A percentile compares a stretch with the other conserved stretches of the same genome.
These are phyloP conservation scores for Magnusiomyces clavatus DNA, from an alignment of 1,139 yeast genomes.

Conservation along the genomic window DNA sequence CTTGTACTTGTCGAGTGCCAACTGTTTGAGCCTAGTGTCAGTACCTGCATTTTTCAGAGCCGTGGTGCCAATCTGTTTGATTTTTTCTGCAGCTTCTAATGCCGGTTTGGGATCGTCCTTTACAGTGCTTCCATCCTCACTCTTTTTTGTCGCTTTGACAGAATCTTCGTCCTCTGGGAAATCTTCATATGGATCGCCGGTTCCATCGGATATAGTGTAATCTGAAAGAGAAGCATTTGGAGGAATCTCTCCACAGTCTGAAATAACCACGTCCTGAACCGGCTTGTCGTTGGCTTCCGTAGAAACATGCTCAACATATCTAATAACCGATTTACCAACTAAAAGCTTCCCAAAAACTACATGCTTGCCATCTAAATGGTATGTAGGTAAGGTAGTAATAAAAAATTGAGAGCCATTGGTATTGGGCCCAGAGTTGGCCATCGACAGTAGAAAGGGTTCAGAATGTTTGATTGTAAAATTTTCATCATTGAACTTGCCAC, in stretches of 20 bases:
- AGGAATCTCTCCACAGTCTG: conserved; percentile 66
- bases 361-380: conserved; percentile 38
- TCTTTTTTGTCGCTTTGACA: conserved; percentile 5
- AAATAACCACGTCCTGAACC: conserved; percentile 50
- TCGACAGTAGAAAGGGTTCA: conserved; percentile 38
- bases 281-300: conserved; percentile 63
- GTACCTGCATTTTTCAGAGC: conserved; percentile 44
- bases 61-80: conserved; percentile 75
- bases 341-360: conserved; percentile 36
- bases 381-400: conserved; percentile 39
- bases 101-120: conserved; percentile 55
- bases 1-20: conserved; percentile 57
- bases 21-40: conserved; percentile 41
- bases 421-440: conserved; percentile 41
- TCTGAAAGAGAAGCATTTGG: conserved; percentile 8
- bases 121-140: conserved; percentile 19
- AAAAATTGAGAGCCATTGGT: conserved; percentile 39
- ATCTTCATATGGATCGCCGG: conserved; percentile 78
- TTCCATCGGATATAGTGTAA: conserved; percentile 49
- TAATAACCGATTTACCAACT: conserved; percentile 62
- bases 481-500: conserved; percentile 86
- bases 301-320: conserved; percentile 63
- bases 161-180: conserved; percentile 60
- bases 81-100: conserved; percentile 50
- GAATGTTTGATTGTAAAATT: conserved; percentile 78